Evolutionary conservation across 179 eudicot genomes (phyloP), one percentile per base, ranked within the genome.

Genomic region (Spinacia oleracea): DNA sequence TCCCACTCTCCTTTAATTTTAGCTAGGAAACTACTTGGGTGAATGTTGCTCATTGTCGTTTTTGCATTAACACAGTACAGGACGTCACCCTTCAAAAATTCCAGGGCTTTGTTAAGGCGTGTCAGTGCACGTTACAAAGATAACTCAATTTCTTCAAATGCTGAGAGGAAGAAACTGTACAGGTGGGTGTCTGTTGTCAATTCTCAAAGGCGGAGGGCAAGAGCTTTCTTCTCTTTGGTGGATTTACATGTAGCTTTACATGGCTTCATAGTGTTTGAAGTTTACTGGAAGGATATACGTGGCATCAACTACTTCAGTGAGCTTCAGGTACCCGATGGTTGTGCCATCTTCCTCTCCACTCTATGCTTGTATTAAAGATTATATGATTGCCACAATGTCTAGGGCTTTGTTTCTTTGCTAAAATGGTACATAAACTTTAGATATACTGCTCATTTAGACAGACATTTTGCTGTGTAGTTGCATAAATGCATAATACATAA

Each of bases 261-360:
- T 84, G 98, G 98, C 25, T 93, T 93, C 77, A 88, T 94, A 70
- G 94, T 93, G 23, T 94, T 94, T 70, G 97, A 94, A 87, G 97
- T 94, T 82, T 76, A 80, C 56, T 94, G 98, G 98, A 78, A 81
- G n/a, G 90, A 93, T 78, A 91, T 94, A 15, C 95, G 94, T n/a
- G 98, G 98, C 34, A 88, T 94, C 73, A 93, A 93, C 88, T 94
- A 94, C 83, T 84, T 78, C 69, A 94, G 89, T 87, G 93, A 90
- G 82, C 97, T 94, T 86, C 98, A 93, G 95, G 97, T 93, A 81
- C 45, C 12, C 15, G 58, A 43, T 43, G 3, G 18, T 66, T 35
- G 56, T 25, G 10, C 25, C 15, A 35, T 15, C n/a, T 66, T 42
- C 62, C 8, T 20, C 45, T 8, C 59, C 27, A 46, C 51, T 3